Evolutionary conservation across 2,329 filamentous ascomycete genomes (phyloP).

Genomic region (Scedosporium minutisporum): DNA sequence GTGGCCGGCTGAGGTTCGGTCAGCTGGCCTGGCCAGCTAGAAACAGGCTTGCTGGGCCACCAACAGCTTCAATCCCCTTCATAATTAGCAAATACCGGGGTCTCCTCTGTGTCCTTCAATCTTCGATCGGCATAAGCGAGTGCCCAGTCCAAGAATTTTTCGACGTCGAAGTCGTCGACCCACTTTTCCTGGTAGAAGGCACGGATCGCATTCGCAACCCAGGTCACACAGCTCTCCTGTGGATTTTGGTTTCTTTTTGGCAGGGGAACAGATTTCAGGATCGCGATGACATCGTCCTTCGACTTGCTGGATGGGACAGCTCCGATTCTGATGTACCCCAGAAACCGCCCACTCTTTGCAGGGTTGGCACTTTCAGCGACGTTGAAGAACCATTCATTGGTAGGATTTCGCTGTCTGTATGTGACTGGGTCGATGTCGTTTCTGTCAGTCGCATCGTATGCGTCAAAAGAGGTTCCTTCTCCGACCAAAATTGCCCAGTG

Average conservation of each 20-base stretch:
- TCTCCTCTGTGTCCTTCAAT: neutral
- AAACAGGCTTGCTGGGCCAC: too few species aligned
- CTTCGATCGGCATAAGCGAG: neutral
- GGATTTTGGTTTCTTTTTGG: constrained; percentile 22
- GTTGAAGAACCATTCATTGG: constrained; percentile 21
- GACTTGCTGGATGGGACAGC: constrained; percentile 5
- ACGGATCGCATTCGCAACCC: constrained; percentile 17
- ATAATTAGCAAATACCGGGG: neutral
- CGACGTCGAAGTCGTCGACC: constrained; percentile 5
- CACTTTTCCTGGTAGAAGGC: constrained; percentile 17
- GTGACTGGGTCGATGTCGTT: constrained; percentile 19
- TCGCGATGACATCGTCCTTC: constrained; percentile 10
- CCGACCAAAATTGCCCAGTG: constrained; percentile 21
- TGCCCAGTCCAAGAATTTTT: neutral
- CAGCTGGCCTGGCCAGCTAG: too few species aligned
- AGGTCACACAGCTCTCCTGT: constrained; percentile 25
- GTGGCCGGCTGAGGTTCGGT: too few species aligned
- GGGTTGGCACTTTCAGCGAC: neutral
- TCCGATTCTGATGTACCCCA: neutral
- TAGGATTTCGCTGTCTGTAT: constrained; percentile 21
- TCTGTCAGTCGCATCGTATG: constrained; percentile 21
- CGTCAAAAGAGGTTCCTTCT: neutral
- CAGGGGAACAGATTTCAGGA: constrained; percentile 17
- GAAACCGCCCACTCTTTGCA: neutral
- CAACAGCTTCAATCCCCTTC: too few species aligned